Percentiles rank a stretch among this genome's conserved stretches.
Evolutionary conservation across 1,284 basidiomycete species (phyloP).

Genomic region (Heterobasidion annosum): DNA sequence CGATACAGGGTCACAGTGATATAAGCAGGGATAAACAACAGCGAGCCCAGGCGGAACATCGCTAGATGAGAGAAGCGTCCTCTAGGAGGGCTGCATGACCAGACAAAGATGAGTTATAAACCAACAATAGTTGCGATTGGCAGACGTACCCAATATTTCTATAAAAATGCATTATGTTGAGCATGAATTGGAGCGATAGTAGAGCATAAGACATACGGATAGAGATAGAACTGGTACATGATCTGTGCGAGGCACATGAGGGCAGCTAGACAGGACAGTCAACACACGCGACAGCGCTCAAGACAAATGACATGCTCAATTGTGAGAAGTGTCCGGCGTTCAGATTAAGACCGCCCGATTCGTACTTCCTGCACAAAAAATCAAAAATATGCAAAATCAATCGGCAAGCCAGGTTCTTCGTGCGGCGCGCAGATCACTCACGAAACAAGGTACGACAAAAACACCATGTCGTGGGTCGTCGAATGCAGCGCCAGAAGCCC

Average conservation of each 20-base stretch:
- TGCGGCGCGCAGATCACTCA: constrained; percentile 27
- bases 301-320: constrained; percentile 41
- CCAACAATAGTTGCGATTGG: neutral
- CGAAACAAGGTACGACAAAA: constrained; percentile 78
- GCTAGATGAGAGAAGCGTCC: constrained; percentile 77
- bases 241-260: constrained; percentile 77
- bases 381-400: constrained; percentile 4
- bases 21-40: constrained; percentile 74
- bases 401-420: neutral
- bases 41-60: constrained; percentile 75
- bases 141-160: constrained; percentile 46
- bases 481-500: constrained; percentile 70
- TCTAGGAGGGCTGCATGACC: constrained; percentile 42
- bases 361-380: constrained; percentile 43
- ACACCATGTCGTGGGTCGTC: constrained; percentile 81
- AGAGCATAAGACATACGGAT: constrained; percentile 52
- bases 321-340: constrained; percentile 79
- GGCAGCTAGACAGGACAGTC: constrained; percentile 39
- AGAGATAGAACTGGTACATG: constrained; percentile 77
- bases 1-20: constrained; percentile 66
- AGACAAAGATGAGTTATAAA: neutral
- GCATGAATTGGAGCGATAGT: constrained; percentile 8
- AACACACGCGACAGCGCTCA: neutral
- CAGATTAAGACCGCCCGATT: constrained; percentile 64
- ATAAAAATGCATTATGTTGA: constrained; percentile 15